Percentiles rank a stretch among this genome's conserved stretches.
Evolutionary conservation across 202 grass and related monocot genomes (phyloP).

Genomic region (Carex arenaria): DNA sequence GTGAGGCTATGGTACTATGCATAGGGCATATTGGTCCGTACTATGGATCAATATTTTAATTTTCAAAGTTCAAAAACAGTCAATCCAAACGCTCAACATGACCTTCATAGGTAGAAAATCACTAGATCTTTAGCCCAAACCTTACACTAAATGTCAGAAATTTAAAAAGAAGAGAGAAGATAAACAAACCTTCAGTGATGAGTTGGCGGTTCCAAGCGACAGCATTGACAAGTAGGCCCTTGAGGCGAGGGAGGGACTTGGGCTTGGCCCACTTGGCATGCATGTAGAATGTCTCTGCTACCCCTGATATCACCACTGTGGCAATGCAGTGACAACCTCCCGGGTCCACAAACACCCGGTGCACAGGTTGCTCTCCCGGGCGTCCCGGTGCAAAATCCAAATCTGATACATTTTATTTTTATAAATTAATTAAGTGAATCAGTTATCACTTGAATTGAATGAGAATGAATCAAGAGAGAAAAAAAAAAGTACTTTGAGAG

Average conservation of each 20-base stretch:
- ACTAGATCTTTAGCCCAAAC: not conserved
- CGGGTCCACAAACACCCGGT: constrained; percentile 89
- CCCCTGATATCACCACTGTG: constrained; percentile 62
- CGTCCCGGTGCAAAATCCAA: constrained; percentile 72
- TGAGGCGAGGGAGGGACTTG: constrained; percentile 62
- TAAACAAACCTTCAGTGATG: constrained; percentile 70
- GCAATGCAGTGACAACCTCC: constrained; percentile 83
- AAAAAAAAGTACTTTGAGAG: constrained; percentile 25
- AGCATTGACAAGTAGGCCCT: constrained; percentile 69
- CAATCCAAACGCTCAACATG: no score
- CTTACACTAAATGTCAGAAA: not conserved
- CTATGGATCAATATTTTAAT: no score
- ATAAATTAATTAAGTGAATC: not conserved
- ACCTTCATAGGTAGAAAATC: no score
- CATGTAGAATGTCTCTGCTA: constrained; percentile 85
- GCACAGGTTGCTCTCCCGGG: constrained; percentile 71
- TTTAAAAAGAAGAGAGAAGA: not conserved
- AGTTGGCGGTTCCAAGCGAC: constrained; percentile 87
- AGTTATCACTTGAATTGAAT: not conserved
- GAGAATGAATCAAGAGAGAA: no score
- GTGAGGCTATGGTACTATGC: no score
- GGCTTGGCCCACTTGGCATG: constrained; percentile 85
- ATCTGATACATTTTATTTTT: constrained; percentile 35
- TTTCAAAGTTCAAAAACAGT: no score
- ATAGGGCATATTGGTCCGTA: no score